Evolutionary conservation across 1,284 basidiomycete genomes (phyloP), one percentile per base, ranked within the genome.

Genomic region (Papiliotrema fonsecae): DNA sequence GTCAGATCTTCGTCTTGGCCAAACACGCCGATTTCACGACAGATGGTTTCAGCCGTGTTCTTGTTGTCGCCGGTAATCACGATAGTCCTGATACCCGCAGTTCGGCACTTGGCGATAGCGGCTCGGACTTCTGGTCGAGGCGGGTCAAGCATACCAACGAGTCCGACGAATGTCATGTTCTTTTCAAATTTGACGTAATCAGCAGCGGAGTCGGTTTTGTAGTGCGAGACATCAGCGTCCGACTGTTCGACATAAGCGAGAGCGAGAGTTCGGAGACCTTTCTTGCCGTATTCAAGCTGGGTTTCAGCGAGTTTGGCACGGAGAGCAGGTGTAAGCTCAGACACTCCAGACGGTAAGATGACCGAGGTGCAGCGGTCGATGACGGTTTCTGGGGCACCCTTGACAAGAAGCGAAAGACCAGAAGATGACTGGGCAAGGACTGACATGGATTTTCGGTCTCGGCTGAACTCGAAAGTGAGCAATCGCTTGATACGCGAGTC

Each of bases 31-130:
- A 98, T 94, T 70, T 92, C 85, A 50, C 90, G 80, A 72, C 92
- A 97, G 67, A 99, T 97, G 21, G 92, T 89, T 78, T 97, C 93
- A 43, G 94, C 96, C 21, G 96, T 99, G 58, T 86, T 85, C 78
- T 96, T 94, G 78, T 97, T 97, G 76, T 99, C 96, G 34, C 96
- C 96, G 1, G 96, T 99, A 70, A 98, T 97, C 62, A 96, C 93
- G 57, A 98, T 85, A 36, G 97, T 91, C 37, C 92, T 82, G 61
- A 99, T 97, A 22, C 96, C 96, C 3, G 96, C 96, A 24, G 86
- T 84, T 58, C 80, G 83, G 76, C 93, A 97, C 67, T 89, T 89
- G 34, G 85, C 86, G 35, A 99, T 85, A 14, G 96, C 94, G 32
- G 75, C 78, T 38, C 81, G 81, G 24, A 93, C 94, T 74, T 97